These are phyloP conservation scores for Quercus parvula DNA, from an alignment of 306 rosid species.

Conservation along the genomic window DNA sequence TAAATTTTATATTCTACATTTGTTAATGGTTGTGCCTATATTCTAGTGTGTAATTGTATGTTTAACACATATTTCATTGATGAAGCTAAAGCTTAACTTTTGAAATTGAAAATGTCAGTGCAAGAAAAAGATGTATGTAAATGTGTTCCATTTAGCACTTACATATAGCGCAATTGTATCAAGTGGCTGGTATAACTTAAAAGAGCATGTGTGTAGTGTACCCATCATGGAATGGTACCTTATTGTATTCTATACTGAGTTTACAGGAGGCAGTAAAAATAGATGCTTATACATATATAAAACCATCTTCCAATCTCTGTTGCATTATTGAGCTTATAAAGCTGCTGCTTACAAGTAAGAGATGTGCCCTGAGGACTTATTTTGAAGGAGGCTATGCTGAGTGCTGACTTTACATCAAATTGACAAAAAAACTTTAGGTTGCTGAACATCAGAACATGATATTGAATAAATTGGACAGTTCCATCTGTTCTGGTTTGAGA, in stretches of 20 bases:
- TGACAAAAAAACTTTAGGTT: not conserved
- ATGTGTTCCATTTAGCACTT: not conserved
- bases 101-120: not conserved
- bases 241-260: not conserved
- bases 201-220: not conserved
- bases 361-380: not conserved
- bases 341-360: not conserved
- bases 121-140: not conserved
- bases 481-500: not conserved
- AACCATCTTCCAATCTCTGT: not conserved
- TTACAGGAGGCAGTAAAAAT: not conserved
- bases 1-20: not conserved
- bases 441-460: not conserved
- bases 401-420: too few relatives aligned
- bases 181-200: not conserved
- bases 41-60: not conserved
- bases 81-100: constrained; percentile 12
- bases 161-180: not conserved
- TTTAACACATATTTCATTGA: not conserved
- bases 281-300: not conserved
- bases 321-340: not conserved
- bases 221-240: not conserved
- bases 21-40: not conserved
- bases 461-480: not conserved
- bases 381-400: not conserved